Conservation (phyloP, 139 green algal genomes). For the Diplosphaera chodatii region DNA sequence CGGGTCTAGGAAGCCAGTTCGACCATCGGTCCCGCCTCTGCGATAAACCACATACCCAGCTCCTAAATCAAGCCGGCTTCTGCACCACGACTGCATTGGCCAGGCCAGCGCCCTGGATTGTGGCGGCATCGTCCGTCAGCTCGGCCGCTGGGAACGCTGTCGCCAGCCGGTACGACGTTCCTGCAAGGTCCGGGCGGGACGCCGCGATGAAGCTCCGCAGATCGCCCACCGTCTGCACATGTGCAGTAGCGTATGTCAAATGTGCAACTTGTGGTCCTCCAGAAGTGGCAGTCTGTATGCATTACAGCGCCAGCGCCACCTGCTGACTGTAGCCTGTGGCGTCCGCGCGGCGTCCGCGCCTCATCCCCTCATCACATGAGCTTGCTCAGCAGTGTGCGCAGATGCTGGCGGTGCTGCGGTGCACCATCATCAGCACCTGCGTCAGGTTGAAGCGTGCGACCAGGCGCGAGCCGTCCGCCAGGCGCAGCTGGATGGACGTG, state of each 20-base stretch:
- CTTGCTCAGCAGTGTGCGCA: too few species aligned
- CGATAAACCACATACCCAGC: too few species aligned
- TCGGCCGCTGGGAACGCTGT: conserved; percentile 62
- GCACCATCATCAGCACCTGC: conserved; percentile 19
- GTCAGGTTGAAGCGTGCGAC: conserved; percentile 78
- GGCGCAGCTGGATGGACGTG: conserved; percentile 80
- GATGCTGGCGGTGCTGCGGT: too few species aligned
- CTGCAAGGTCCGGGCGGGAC: conserved; percentile 31
- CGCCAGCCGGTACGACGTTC: conserved; percentile 44
- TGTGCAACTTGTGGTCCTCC: too few species aligned
- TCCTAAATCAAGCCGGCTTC: conserved; percentile 24
- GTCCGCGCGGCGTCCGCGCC: too few species aligned
- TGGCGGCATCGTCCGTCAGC: conserved; percentile 58
- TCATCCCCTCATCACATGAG: too few species aligned
- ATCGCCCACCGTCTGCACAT: conserved; percentile 59
- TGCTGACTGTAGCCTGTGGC: too few species aligned
- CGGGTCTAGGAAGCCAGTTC: too few species aligned
- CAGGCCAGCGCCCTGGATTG: conserved; percentile 70
- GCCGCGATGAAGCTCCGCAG: conserved; percentile 76
- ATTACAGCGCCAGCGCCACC: too few species aligned
- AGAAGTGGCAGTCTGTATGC: too few species aligned
- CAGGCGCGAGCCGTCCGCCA: conserved; percentile 73
- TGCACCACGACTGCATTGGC: conserved; percentile 82
- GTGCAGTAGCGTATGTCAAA: too few species aligned
- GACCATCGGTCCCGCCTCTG: too few species aligned